Conservation (phyloP, 2,329 filamentous ascomycete genomes). For the Boeremia lycopersici region DNA sequence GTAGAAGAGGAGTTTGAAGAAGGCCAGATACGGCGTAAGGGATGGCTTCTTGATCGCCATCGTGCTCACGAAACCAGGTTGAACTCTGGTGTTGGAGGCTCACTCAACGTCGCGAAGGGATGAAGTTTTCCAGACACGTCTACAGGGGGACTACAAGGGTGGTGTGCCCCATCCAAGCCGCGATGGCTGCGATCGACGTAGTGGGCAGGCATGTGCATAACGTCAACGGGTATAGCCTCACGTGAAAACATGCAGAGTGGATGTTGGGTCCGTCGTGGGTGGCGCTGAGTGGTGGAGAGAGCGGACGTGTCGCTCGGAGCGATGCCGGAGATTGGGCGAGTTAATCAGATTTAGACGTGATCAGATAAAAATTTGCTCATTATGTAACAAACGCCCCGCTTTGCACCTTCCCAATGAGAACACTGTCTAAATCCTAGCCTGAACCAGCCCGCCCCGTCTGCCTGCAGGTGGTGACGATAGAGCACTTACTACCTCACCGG, state of each 20-base stretch:
- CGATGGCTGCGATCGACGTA: slow-evolving; percentile 34
- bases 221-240: slow-evolving; percentile 23
- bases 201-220: slow-evolving; percentile 22
- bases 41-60: slow-evolving; percentile 40
- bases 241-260: slow-evolving; percentile 23
- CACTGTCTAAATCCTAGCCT: slow-evolving; percentile 38
- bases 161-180: slow-evolving; percentile 28
- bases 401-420: slow-evolving; percentile 14
- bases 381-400: slow-evolving; percentile 22
- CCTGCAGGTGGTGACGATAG: slow-evolving; percentile 24
- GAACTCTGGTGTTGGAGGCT: slow-evolving; percentile 17
- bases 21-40: slow-evolving; percentile 37
- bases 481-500: slow-evolving; percentile 40
- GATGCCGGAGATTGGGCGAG: slow-evolving; percentile 16
- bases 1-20: slow-evolving; percentile 44
- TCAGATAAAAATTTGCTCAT: slow-evolving; percentile 43
- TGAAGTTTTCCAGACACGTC: slow-evolving; percentile 27
- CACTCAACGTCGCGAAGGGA: slow-evolving; percentile 22
- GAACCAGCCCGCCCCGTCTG: slow-evolving; percentile 28
- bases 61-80: slow-evolving; percentile 19
- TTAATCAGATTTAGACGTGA: slow-evolving; percentile 29
- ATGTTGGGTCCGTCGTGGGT: slow-evolving; percentile 14
- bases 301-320: slow-evolving; percentile 18
- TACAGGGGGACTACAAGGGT: slow-evolving; percentile 24
- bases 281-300: slow-evolving; percentile 18